Base-by-base conservation (phyloP, 768 basidiomycete genomes). In the Suillus discolor region DNA sequence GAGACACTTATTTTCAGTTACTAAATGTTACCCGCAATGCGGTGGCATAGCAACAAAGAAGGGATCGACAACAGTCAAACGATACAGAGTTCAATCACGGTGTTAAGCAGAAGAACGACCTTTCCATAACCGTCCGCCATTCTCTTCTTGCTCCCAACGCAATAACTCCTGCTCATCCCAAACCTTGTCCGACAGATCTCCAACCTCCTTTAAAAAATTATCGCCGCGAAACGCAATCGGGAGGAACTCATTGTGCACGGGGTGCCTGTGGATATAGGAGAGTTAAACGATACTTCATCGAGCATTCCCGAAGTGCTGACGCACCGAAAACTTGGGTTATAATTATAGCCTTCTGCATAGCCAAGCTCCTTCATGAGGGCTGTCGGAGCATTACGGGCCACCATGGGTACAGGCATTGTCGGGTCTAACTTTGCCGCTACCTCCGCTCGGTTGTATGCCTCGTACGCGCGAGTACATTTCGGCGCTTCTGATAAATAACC, bases 401-500 rank as follows among this genome's bases (percentile, higher is more conserved):
- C 80, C 64, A 92, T 70, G 1, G 94, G 94, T 1, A 95, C 91
- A 4, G 87, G 82, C 57, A 85, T 71, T 13, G 85, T 78, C 64
- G 77, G 74, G 72, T 85, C 86, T 64, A 70, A 70, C 71, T 84
- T 84, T 7, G 87, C 90, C 2, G 86, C 86, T 57, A 73, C 84
- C 73, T 89, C 89, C 1, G 91, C 91, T 39, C 83, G 79, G 28
- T 85, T 85, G 76, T 94, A 95, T 0, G 88, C 94, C 62, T 88
- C 87, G 71, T 95, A 96, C 4, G 89, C 77, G 25, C 93, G 85
- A 0, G 91, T 93, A 38, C 88, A 90, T 76, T 96, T 96, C 0
- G 88, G 89, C 2, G 92, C 89, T 75, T 93, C 91, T n/a, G 90
- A 81, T 57, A 96, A 85, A 74, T 93, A 92, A 34, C 87, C 83